Percentiles rank a stretch among this genome's conserved stretches.
phyloP scores from a whole-genome alignment of 306 rosid species.

The Inga laurina region DNA sequence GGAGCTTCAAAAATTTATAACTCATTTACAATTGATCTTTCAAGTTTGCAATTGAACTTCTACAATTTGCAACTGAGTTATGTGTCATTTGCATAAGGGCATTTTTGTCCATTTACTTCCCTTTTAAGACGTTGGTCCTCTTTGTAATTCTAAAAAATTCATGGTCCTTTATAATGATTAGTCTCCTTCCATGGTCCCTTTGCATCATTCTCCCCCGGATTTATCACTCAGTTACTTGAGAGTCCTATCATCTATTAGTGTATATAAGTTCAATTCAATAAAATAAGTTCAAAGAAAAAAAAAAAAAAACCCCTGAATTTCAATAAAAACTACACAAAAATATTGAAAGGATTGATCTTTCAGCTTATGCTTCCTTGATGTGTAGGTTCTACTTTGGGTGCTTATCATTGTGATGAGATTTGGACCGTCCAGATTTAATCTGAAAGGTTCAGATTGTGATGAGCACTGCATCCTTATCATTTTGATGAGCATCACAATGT shows the following conservation, averaged over 20 bases:
- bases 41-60: no score
- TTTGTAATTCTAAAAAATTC: background rate
- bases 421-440: background rate
- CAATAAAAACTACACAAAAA: conserved; percentile 10
- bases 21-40: background rate
- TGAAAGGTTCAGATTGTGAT: background rate
- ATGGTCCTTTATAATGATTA: background rate
- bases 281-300: background rate
- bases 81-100: background rate
- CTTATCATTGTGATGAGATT: background rate
- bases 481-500: background rate
- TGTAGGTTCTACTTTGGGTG: background rate
- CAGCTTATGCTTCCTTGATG: background rate
- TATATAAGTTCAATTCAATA: background rate
- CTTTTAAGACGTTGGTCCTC: no score
- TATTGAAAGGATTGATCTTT: conserved; percentile 3
- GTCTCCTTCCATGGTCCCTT: background rate
- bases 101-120: background rate
- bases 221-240: background rate
- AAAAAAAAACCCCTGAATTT: background rate
- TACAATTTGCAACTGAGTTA: background rate
- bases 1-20: background rate
- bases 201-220: background rate
- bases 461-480: background rate
- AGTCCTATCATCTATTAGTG: background rate